A percentile compares a stretch with the other conserved stretches of the same genome.
These are phyloP conservation scores for Ogataea corticis DNA, from an alignment of 805 yeast genomes.

Conservation along the genomic window DNA sequence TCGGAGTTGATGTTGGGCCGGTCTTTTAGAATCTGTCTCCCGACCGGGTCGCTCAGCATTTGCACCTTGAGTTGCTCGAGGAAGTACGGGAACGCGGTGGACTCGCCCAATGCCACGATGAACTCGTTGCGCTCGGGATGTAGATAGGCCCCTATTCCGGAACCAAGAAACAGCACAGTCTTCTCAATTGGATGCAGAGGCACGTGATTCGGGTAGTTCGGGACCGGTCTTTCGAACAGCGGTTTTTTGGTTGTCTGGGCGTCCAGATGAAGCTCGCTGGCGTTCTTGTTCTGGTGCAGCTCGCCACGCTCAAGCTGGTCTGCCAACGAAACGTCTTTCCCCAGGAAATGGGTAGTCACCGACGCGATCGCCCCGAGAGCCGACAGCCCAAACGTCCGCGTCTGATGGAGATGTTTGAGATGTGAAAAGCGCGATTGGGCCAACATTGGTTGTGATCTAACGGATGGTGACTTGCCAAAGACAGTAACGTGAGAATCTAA, in stretches of 20 bases:
- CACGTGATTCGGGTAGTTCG: constrained; percentile 74
- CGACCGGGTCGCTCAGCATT: constrained; percentile 76
- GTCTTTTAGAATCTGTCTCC: constrained; percentile 75
- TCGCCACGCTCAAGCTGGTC: constrained; percentile 57
- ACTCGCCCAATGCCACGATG: constrained; percentile 85
- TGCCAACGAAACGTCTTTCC: constrained; percentile 55
- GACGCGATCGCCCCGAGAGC: constrained; percentile 20
- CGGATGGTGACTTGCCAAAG: too few relatives aligned
- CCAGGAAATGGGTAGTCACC: constrained; percentile 16
- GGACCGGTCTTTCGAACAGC: constrained; percentile 40
- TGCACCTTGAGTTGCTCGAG: constrained; percentile 60
- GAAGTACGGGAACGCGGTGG: constrained; percentile 75
- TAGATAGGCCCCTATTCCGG: constrained; percentile 74
- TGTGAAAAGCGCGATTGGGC: background rate
- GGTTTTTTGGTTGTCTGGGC: constrained; percentile 19
- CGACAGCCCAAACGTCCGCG: constrained; percentile 16
- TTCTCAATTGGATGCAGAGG: constrained; percentile 69
- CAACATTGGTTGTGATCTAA: too few relatives aligned
- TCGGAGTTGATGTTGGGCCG: constrained; percentile 81
- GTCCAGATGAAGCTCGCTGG: constrained; percentile 30
- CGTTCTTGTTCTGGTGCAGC: constrained; percentile 37
- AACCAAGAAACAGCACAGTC: constrained; percentile 60
- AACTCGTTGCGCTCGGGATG: constrained; percentile 77
- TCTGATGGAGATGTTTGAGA: background rate
- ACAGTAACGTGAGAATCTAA: too few relatives aligned